These are phyloP conservation scores for Phytophthora citricola DNA, from an alignment of 352 stramenopile species.

Conservation along the genomic window DNA sequence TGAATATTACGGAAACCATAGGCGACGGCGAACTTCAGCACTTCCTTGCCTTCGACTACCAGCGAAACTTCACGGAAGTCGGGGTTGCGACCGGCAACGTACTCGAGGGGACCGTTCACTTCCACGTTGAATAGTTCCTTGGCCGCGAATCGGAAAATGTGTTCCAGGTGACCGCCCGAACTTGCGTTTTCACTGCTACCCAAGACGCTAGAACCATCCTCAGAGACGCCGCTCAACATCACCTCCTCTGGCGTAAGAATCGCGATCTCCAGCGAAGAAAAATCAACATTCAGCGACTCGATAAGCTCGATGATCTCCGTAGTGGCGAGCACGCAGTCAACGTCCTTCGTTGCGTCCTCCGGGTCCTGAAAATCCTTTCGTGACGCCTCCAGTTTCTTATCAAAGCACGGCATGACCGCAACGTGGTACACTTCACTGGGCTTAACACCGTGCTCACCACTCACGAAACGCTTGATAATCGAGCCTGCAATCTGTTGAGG, in stretches of 20 bases:
- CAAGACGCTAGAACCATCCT: slow-evolving; percentile 59
- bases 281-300: slow-evolving; percentile 62
- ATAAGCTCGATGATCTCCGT: slow-evolving; percentile 86
- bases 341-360: slow-evolving; percentile 78
- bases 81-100: slow-evolving; percentile 87
- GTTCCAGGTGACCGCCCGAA: slow-evolving; percentile 92
- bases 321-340: slow-evolving; percentile 95
- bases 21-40: slow-evolving; percentile 94
- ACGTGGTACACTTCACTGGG: slow-evolving; percentile 92
- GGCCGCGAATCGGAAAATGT: slow-evolving; percentile 92
- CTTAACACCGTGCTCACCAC: slow-evolving; percentile 56
- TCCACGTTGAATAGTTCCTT: slow-evolving; percentile 92
- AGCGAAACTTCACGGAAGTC: slow-evolving; percentile 90
- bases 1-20: slow-evolving; percentile 99
- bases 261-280: slow-evolving; percentile 67
- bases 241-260: slow-evolving; percentile 70
- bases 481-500: slow-evolving; percentile 94
- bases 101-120: slow-evolving; percentile 83
- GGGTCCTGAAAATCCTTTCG: slow-evolving; percentile 89
- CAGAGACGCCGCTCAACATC: slow-evolving; percentile 72
- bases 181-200: slow-evolving; percentile 68
- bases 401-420: slow-evolving; percentile 98
- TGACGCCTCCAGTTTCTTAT: slow-evolving; percentile 99
- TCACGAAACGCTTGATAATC: slow-evolving; percentile 81
- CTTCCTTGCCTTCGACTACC: slow-evolving; percentile 73